Conservation (phyloP, 805 yeast genomes). For the Monosporozyma servazzii region DNA sequence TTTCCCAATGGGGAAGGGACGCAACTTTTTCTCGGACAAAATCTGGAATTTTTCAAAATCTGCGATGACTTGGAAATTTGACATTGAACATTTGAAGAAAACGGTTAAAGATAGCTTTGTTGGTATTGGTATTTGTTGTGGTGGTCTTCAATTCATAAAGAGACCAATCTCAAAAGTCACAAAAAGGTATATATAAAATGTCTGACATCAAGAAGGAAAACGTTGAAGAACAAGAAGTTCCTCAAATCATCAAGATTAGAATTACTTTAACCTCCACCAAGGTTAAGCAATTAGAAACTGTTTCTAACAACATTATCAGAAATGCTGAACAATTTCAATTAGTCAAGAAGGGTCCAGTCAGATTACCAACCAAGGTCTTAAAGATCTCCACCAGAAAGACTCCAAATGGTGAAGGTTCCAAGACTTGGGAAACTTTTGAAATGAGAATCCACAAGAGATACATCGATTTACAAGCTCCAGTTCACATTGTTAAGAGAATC, state of each 20-base stretch:
- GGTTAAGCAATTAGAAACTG: constrained; percentile 96
- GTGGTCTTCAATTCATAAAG: neutral
- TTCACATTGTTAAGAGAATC: constrained; percentile 85
- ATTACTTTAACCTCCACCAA: constrained; percentile 98
- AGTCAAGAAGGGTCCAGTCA: constrained; percentile 97
- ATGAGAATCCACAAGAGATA: constrained; percentile 99
- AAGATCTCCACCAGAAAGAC: constrained; percentile 99
- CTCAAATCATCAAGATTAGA: constrained; percentile 92
- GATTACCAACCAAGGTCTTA: constrained; percentile 98
- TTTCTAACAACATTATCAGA: constrained; percentile 79
- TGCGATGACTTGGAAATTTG: neutral
- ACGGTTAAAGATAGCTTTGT: no score
- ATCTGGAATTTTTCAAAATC: neutral
- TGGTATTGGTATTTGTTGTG: no score
- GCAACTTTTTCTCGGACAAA: neutral
- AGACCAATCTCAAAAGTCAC: constrained; percentile 15
- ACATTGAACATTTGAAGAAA: neutral
- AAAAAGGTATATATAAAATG: constrained; percentile 46
- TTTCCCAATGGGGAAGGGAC: neutral
- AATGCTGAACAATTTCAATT: constrained; percentile 78
- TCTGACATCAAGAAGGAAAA: constrained; percentile 81
- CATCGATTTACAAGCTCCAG: constrained; percentile 96
- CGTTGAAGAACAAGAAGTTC: constrained; percentile 71
- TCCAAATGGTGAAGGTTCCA: constrained; percentile 99
- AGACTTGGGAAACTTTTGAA: constrained; percentile 99